Evolutionary conservation across 2,329 filamentous ascomycete species (phyloP), one percentile per base, ranked within the genome.

Genomic region (Penicillium sp.): DNA sequence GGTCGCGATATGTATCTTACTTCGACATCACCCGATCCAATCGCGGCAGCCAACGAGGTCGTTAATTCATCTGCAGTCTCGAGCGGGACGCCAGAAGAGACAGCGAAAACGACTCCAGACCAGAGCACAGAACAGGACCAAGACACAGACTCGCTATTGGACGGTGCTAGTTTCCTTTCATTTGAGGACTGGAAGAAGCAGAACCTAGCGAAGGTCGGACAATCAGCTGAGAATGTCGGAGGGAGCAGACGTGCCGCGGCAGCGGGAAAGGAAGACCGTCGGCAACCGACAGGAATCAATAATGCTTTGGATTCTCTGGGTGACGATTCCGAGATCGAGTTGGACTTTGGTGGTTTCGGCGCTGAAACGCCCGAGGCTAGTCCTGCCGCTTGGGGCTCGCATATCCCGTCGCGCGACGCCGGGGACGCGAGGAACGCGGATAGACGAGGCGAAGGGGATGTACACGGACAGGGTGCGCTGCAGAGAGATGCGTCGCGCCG

Each of bases 111-210:
- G 8, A 47, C 33, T 11, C 30, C 45, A 16, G 50, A 47, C 2
- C 49, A 49, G 5, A 50, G n/a, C 6, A 2, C 50, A 14, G 59
- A 76, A 12, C 65, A 75, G 16, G 82, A 85, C 52, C 69, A 78
- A 16, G 87, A 89, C 55, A 79, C 80, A 6, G 88, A 89, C 45
- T 87, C 85, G 2, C 81, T 84, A 0, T 78, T 88, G 11, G 87
- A 90, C 67, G 89, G 90, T 63, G 84, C 87, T 43, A 88, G 91
- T 7, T 97, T 97, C 72, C 85, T 97, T 66, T 97, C 94, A 0
- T 99, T 99, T 66, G 94, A 97, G 71, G 93, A 97, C 67, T 99
- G 94, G 94, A 97, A 96, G 77, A 90, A 88, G 68, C 89, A 92
- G 79, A 96, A 96, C 76, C 78, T 97, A 17, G 89, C 88, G 49